Percentiles rank a stretch among this genome's conserved stretches.
Conservation (phyloP, 768 basidiomycete genomes). For the Naganishia antarctica region DNA sequence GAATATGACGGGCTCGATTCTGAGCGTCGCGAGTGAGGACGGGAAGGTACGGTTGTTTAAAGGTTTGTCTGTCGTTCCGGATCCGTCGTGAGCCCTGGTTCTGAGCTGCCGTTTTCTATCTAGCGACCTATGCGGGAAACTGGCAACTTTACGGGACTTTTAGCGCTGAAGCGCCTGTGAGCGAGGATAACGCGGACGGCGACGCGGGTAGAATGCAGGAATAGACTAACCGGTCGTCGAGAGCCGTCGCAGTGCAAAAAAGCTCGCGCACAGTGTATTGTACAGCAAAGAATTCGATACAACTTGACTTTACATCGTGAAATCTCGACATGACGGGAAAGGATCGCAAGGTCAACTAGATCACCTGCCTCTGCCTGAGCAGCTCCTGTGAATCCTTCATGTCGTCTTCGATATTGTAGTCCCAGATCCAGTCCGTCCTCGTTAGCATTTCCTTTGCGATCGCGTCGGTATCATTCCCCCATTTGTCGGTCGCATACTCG, state of each 20-base stretch:
- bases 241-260: too few species aligned
- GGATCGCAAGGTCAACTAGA: not conserved
- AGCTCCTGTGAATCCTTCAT: conserved; percentile 10
- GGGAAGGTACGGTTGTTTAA: conserved; percentile 60
- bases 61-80: conserved; percentile 51
- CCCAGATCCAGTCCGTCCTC: conserved; percentile 27
- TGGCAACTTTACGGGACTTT: conserved; percentile 47
- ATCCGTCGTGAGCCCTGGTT: too few species aligned
- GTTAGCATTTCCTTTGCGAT: conserved; percentile 26
- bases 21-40: conserved; percentile 65
- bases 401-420: conserved; percentile 18
- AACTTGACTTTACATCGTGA: not conserved
- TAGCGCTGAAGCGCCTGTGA: conserved; percentile 43
- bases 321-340: not conserved
- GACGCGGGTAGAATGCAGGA: conserved; percentile 18
- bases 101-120: not conserved
- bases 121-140: conserved; percentile 45
- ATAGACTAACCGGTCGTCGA: too few species aligned
- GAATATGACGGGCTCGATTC: conserved; percentile 48
- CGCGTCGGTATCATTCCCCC: conserved; percentile 14
- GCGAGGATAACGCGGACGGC: conserved; percentile 19
- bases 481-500: conserved; percentile 14
- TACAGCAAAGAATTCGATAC: not conserved
- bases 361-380: not conserved
- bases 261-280: too few species aligned